phyloP scores from a whole-genome alignment of 192 early-diverging fungal genomes.

The Haplosporangium gracile region DNA sequence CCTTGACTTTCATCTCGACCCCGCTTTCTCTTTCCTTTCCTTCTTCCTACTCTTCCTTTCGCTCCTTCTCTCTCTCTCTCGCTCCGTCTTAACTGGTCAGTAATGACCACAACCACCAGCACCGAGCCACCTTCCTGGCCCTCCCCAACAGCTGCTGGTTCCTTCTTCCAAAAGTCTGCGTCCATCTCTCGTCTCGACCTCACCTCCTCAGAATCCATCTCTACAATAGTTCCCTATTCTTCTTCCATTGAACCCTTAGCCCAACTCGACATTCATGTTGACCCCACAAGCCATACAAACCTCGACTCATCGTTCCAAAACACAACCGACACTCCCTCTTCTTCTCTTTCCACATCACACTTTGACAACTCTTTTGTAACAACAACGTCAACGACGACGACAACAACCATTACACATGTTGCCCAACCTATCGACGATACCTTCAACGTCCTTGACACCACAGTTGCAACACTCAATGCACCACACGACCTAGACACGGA shows the following conservation, averaged over 20 bases:
- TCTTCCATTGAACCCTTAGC: not conserved
- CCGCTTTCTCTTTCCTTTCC: not conserved
- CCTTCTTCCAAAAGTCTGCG: constrained; percentile 15
- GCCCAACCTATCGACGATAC: not conserved
- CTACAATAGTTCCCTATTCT: not conserved
- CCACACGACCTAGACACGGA: not conserved
- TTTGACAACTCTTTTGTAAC: not conserved
- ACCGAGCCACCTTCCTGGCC: constrained; percentile 28
- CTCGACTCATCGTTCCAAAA: not conserved
- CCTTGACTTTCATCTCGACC: not conserved
- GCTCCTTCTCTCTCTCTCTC: not conserved
- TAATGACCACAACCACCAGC: constrained; percentile 35
- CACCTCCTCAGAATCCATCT: not conserved
- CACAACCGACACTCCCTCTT: not conserved
- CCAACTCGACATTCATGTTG: not conserved
- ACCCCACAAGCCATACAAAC: not conserved
- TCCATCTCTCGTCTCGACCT: constrained; percentile 14
- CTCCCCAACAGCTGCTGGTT: not conserved
- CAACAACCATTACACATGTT: not conserved
- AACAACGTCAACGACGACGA: not conserved
- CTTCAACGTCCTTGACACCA: not conserved
- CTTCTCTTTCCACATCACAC: not conserved
- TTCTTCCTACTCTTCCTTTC: not conserved
- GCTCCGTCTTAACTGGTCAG: not conserved
- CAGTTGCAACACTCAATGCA: not conserved